phyloP scores from a whole-genome alignment of 345 rosid genomes.

The Citrus australasica region DNA sequence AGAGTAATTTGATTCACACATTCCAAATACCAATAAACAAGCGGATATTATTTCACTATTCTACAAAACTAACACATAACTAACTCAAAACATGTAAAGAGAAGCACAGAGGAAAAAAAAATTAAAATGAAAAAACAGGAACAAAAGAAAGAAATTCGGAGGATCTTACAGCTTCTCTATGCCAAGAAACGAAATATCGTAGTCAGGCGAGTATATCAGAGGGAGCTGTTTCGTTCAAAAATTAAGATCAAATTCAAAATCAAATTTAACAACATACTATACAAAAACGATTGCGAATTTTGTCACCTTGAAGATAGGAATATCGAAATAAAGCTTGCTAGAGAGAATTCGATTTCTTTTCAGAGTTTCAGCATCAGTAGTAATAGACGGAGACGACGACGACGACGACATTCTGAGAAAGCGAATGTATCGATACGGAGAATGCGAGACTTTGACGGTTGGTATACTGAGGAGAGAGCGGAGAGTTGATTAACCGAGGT shows the following conservation, averaged over 20 bases:
- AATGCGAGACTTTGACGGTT: conserved; percentile 25
- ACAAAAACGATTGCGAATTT: background rate
- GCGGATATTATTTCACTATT: background rate
- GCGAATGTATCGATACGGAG: conserved; percentile 19
- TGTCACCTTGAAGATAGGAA: conserved; percentile 54
- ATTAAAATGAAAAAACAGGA: background rate
- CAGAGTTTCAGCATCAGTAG: conserved; percentile 39
- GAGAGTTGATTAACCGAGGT: conserved; percentile 25
- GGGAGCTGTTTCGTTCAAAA: conserved; percentile 50
- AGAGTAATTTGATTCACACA: background rate
- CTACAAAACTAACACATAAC: background rate
- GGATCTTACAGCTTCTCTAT: conserved; percentile 77
- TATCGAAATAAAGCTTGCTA: conserved; percentile 73
- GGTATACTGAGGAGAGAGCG: conserved; percentile 27
- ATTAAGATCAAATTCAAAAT: background rate
- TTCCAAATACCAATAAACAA: background rate
- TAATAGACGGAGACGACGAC: conserved; percentile 25
- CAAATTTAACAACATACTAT: background rate
- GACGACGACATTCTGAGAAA: conserved; percentile 27
- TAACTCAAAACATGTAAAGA: background rate
- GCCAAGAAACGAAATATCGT: conserved; percentile 79
- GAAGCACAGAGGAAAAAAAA: background rate
- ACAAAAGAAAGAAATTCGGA: background rate
- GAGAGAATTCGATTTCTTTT: conserved; percentile 58
- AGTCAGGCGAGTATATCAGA: conserved; percentile 64